Evolutionary conservation across 2,329 filamentous ascomycete genomes (phyloP).

Genomic region (Phaeosphaeriaceae sp.): DNA sequence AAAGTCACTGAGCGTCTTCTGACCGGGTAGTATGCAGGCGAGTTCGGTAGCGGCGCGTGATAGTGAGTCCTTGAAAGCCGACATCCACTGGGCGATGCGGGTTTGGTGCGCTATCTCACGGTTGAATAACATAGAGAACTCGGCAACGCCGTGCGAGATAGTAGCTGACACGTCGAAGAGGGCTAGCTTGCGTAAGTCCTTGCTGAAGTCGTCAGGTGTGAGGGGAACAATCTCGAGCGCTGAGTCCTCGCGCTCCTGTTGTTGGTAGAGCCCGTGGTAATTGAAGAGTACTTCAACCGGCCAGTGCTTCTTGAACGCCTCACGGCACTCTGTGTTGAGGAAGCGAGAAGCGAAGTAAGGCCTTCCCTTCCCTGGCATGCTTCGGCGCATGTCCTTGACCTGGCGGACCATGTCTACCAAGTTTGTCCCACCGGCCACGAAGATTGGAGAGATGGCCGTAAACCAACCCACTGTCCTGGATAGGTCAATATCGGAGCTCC

Average conservation of each 20-base stretch:
- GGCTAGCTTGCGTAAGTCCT: conserved; percentile 7
- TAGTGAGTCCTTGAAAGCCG: conserved; percentile 12
- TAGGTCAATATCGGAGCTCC: conserved; percentile 13
- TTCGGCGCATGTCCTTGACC: conserved; percentile 7
- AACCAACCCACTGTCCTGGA: conserved; percentile 23
- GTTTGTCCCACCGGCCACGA: conserved; percentile 44
- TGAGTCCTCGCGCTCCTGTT: conserved; percentile 58
- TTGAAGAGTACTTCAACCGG: conserved; percentile 62
- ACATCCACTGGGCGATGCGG: conserved; percentile 21
- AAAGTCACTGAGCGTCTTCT: conserved; percentile 22
- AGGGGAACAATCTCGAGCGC: conserved; percentile 7
- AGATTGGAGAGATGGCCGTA: conserved; percentile 9
- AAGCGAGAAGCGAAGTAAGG: conserved; percentile 1
- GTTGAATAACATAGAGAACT: conserved; percentile 17
- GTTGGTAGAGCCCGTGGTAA: conserved; percentile 56
- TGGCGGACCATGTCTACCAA: conserved; percentile 49
- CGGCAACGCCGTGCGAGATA: conserved; percentile 7
- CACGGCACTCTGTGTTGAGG: background rate
- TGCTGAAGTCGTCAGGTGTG: conserved; percentile 5
- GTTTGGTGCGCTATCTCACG: conserved; percentile 15
- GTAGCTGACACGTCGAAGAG: conserved; percentile 15
- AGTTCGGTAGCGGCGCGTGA: background rate
- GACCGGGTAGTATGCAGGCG: background rate
- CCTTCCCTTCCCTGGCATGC: background rate
- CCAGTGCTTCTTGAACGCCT: conserved; percentile 11